Evolutionary conservation across 345 rosid genomes (phyloP), one percentile per base, ranked within the genome.

Genomic region (Ceriops tagal): DNA sequence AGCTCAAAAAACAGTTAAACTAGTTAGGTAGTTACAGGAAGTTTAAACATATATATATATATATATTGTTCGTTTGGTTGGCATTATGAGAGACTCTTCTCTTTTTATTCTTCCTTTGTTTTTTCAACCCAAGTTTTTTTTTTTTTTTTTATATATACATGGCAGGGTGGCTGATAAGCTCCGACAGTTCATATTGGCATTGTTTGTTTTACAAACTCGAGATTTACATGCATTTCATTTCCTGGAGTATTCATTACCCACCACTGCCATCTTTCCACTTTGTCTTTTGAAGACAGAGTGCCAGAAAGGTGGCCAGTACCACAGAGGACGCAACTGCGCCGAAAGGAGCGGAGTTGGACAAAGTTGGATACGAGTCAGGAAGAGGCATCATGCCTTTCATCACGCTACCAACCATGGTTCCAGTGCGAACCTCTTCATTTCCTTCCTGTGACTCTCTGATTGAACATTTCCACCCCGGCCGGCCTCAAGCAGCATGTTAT

Each of bases 391-490:
- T 31, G 2, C 53, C 84, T 79, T 70, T 79, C 80, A 19, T 83
- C 83, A 0, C 81, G 26, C 26, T 24, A 24, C 87, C 87, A 83
- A 10, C 84, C 80, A 13, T 74, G 71, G 61, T 74, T 74, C 67
- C 62, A 70, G 65, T 39, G 75, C 60, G 51, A 81, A 83, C 16
- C 71, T 77, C 37, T 70, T 72, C 58, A 0, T 37, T 35, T 77
- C 79, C 76, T 81, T 78, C 69, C 62, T 21, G 1, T 79, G 73
- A 67, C 81, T 22, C 68, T 81, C 83, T 2, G 84, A 58, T 58
- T 81, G 87, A 19, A 81, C 76, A 55, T 78, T 81, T 60, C 84
- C 87, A 10, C 27, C 58, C 1, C 75, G 75, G 2, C 84, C 81
- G 5, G 75, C 81, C 58, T 78, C 76, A 80, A 69, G 69, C 21